Conservation (phyloP, 306 rosid genomes). For the Carpinus fangiana region DNA sequence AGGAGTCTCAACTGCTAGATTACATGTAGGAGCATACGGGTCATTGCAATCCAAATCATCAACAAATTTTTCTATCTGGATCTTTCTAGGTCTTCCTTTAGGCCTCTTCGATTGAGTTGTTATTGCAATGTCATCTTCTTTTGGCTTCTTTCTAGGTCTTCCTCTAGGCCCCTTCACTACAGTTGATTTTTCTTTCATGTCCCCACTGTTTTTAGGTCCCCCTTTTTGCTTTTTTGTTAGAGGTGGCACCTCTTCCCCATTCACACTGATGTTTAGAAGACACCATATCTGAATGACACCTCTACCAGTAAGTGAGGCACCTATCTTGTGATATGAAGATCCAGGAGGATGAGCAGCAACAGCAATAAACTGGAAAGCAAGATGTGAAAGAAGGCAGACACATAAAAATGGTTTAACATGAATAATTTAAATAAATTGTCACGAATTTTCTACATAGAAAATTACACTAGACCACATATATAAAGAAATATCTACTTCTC, state of each 20-base stretch:
- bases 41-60: conserved; percentile 36
- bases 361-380: conserved; percentile 66
- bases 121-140: not conserved
- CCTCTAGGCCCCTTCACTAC: conserved; percentile 63
- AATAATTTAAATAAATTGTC: not conserved
- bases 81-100: conserved; percentile 41
- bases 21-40: too few relatives aligned
- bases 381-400: conserved; percentile 14
- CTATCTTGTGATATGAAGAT: conserved; percentile 88
- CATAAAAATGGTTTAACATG: not conserved
- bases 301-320: conserved; percentile 77
- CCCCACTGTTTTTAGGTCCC: conserved; percentile 25
- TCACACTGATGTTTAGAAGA: conserved; percentile 50
- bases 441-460: not conserved
- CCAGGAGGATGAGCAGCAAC: conserved; percentile 93
- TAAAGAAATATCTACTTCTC: not conserved
- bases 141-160: conserved; percentile 51
- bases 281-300: conserved; percentile 96
- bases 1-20: conserved; percentile 23
- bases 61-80: conserved; percentile 23
- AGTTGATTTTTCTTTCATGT: conserved; percentile 31
- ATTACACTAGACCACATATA: not conserved
- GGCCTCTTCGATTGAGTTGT: conserved; percentile 6
- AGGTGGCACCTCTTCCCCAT: conserved; percentile 33
- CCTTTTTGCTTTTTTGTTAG: conserved; percentile 27